Conservation (phyloP, 257 asterid species). For the Rhazya stricta region DNA sequence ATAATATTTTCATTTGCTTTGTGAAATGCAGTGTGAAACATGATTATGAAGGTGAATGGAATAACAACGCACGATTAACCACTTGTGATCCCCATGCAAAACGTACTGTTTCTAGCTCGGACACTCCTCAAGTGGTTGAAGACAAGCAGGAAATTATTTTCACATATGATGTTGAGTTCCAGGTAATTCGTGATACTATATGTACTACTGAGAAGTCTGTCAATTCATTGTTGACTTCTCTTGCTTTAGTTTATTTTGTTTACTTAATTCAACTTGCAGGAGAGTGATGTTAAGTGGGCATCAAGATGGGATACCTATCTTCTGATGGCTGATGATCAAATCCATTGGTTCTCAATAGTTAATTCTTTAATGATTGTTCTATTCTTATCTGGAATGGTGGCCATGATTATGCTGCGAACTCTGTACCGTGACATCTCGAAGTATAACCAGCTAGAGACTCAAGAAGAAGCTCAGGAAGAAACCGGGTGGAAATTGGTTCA, state of each 20-base stretch:
- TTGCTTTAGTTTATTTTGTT: constrained; percentile 2
- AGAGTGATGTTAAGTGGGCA: constrained; percentile 90
- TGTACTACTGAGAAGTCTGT: not conserved
- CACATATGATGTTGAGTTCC: constrained; percentile 83
- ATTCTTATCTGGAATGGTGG: constrained; percentile 90
- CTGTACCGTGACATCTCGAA: constrained; percentile 80
- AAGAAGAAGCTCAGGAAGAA: constrained; percentile 93
- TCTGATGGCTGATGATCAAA: constrained; percentile 87
- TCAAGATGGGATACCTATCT: constrained; percentile 93
- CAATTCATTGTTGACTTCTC: not conserved
- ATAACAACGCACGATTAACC: constrained; percentile 47
- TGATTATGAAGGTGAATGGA: constrained; percentile 72
- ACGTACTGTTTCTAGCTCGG: constrained; percentile 53
- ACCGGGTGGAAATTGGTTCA: constrained; percentile 97
- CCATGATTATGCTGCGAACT: constrained; percentile 87
- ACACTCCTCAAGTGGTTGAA: constrained; percentile 80
- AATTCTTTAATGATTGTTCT: constrained; percentile 91
- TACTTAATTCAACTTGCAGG: constrained; percentile 33
- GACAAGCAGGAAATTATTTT: constrained; percentile 72
- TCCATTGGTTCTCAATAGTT: constrained; percentile 88
- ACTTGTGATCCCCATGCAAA: constrained; percentile 88
- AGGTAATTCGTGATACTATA: constrained; percentile 36
- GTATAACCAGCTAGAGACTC: constrained; percentile 88
- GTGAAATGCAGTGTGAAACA: constrained; percentile 59
- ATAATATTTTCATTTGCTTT: constrained; percentile 14